phyloP scores from a whole-genome alignment of 2,329 filamentous ascomycete species.

The Colletotrichum kahawae region DNA sequence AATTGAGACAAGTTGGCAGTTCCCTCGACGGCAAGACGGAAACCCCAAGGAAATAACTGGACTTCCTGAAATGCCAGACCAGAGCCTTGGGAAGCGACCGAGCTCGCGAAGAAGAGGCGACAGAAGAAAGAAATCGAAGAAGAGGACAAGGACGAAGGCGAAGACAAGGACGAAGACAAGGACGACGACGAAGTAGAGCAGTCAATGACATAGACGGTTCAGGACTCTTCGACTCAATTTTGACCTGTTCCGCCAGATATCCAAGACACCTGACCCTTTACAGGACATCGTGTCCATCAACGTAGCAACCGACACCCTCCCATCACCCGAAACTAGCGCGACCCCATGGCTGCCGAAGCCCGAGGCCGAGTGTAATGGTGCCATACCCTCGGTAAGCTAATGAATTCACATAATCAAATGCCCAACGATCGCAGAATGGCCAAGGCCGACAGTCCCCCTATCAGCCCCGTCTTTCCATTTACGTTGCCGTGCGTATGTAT shows the following conservation, averaged over 20 bases:
- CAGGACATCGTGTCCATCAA: background rate
- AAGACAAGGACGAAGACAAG: background rate
- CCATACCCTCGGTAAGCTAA: constrained; percentile 2
- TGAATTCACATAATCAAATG: background rate
- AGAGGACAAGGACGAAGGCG: background rate
- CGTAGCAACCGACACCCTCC: background rate
- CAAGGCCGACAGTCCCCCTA: background rate
- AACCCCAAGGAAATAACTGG: background rate
- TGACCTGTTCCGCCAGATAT: rapidly evolving
- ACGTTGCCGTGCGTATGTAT: background rate
- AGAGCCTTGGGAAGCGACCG: rapidly evolving
- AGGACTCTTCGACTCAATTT: background rate
- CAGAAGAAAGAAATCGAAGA: background rate
- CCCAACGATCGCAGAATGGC: background rate
- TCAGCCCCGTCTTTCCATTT: background rate
- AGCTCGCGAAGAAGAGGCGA: background rate
- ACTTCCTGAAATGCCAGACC: background rate
- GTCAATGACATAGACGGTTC: background rate
- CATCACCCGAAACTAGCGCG: background rate
- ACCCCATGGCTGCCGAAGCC: background rate
- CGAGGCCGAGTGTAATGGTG: background rate
- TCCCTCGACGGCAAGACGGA: rapidly evolving
- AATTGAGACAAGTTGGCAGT: background rate
- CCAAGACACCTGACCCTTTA: background rate
- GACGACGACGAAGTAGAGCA: rapidly evolving